These are phyloP conservation scores for Penicillium maclennaniae DNA, from an alignment of 495 filamentous ascomycete genomes.

Conservation along the genomic window DNA sequence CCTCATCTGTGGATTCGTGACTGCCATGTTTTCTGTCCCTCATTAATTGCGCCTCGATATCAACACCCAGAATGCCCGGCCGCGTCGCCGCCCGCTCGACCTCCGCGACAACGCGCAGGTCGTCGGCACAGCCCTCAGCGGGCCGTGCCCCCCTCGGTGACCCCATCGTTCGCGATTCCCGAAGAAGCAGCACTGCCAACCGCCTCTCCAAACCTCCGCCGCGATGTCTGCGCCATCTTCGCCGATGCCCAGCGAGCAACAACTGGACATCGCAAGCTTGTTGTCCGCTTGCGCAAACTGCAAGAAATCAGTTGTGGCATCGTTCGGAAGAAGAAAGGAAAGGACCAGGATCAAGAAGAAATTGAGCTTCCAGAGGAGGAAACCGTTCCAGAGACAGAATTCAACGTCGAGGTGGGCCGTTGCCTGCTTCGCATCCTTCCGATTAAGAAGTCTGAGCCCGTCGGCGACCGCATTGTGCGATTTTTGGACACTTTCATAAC, in stretches of 20 bases:
- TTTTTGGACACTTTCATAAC: constrained; percentile 84
- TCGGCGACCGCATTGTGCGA: constrained; percentile 77
- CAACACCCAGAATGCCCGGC: constrained; percentile 52
- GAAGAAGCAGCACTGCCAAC: constrained; percentile 57
- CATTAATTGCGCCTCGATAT: constrained; percentile 21
- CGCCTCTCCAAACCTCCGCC: constrained; percentile 64
- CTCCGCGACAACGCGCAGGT: constrained; percentile 54
- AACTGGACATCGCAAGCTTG: constrained; percentile 83
- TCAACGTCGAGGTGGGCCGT: constrained; percentile 77
- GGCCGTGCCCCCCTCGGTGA: constrained; percentile 62
- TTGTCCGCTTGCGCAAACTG: constrained; percentile 77
- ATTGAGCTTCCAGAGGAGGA: constrained; percentile 43
- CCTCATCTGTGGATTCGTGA: constrained; percentile 20
- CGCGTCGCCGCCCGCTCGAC: constrained; percentile 55
- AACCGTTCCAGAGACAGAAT: constrained; percentile 75
- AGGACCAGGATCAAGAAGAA: constrained; percentile 34
- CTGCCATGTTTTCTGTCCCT: constrained; percentile 26
- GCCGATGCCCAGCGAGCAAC: constrained; percentile 83
- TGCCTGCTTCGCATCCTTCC: constrained; percentile 77
- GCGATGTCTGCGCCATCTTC: constrained; percentile 75
- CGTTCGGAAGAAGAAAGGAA: constrained; percentile 45
- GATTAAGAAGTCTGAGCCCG: constrained; percentile 88
- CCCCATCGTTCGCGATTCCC: constrained; percentile 60
- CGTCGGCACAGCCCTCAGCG: constrained; percentile 52
- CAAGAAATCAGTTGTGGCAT: constrained; percentile 88